Evolutionary conservation across 306 rosid genomes (phyloP).

Genomic region (Boehmeria nivea): DNA sequence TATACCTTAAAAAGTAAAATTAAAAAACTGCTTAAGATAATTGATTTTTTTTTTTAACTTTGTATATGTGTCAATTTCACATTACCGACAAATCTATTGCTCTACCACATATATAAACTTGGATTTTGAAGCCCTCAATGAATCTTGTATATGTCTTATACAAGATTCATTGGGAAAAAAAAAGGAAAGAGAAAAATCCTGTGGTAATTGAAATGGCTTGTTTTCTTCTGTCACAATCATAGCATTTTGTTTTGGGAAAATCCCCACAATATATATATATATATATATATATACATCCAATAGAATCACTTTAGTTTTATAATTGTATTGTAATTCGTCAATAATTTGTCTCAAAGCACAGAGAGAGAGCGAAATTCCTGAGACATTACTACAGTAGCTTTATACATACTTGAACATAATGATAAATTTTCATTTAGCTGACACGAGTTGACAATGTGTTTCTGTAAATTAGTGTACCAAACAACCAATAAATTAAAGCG

Average conservation of each 20-base stretch:
- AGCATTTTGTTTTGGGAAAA: neutral
- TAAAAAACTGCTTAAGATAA: no score
- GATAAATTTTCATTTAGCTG: neutral
- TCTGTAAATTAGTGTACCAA: no score
- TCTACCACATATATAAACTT: no score
- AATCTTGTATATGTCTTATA: no score
- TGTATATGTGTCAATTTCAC: no score
- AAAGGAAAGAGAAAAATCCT: neutral
- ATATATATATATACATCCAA: neutral
- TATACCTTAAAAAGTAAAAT: no score
- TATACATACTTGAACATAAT: neutral
- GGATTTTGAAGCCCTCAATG: no score
- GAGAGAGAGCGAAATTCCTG: neutral
- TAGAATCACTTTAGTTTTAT: slow-evolving; percentile 4
- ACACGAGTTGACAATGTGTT: slow-evolving; percentile 2
- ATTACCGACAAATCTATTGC: no score
- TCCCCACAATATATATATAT: neutral
- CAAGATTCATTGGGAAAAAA: no score
- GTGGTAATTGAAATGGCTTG: slow-evolving; percentile 1
- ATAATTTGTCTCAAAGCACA: no score
- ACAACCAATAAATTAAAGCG: no score
- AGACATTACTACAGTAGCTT: neutral
- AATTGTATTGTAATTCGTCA: slow-evolving; percentile 1
- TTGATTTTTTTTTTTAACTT: no score
- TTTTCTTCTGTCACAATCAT: slow-evolving; percentile 5